Conservation (phyloP, 2,329 filamentous ascomycete genomes). For the Aspergillus fijiensis region DNA sequence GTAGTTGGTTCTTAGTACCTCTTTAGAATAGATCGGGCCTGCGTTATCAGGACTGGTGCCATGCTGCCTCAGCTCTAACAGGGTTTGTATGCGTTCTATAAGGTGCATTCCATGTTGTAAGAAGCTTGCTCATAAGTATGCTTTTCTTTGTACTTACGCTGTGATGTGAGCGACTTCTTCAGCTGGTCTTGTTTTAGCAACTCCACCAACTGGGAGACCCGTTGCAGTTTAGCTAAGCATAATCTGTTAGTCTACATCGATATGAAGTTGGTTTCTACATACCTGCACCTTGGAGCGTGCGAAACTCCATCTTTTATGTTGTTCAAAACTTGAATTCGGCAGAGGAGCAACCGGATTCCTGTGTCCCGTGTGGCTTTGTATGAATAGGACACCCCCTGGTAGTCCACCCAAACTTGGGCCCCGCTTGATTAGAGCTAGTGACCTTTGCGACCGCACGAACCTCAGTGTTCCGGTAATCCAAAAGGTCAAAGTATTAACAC, state of each 20-base stretch:
- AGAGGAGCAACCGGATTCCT: neutral
- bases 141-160: conserved; percentile 52
- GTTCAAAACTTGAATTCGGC: neutral
- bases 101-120: conserved; percentile 6
- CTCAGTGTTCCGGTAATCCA: neutral
- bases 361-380: neutral
- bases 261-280: conserved; percentile 8
- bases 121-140: neutral
- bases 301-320: conserved; percentile 24
- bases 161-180: conserved; percentile 56
- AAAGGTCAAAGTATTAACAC: neutral
- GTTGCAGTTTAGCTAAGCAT: conserved; percentile 63
- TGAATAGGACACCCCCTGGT: neutral
- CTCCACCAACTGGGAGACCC: conserved; percentile 65
- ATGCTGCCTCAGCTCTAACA: conserved; percentile 71
- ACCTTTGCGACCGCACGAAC: neutral
- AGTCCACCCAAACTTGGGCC: neutral
- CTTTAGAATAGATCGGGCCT: conserved; percentile 78
- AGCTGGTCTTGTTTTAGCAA: conserved; percentile 63
- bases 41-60: conserved; percentile 71
- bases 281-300: conserved; percentile 30
- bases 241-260: neutral
- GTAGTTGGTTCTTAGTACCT: conserved; percentile 49
- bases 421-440: neutral
- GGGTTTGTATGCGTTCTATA: conserved; percentile 41